Evolutionary conservation across 2,329 filamentous ascomycete genomes (phyloP).

Genomic region (Zopfia rhizophila): DNA sequence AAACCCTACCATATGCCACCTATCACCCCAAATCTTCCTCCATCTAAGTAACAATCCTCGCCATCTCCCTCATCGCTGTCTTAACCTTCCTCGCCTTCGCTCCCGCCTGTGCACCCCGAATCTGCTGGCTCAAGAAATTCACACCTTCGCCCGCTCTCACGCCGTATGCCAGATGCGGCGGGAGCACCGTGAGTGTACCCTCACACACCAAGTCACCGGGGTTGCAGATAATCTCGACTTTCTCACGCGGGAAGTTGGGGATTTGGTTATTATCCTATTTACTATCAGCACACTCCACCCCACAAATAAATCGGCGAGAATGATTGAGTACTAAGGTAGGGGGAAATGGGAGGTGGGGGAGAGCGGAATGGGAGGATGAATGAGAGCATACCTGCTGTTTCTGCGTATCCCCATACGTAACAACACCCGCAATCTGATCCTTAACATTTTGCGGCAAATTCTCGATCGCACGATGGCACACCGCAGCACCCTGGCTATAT

Average conservation of each 20-base stretch:
- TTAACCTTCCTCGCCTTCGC: constrained; percentile 43
- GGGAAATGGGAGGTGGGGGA: too few species aligned
- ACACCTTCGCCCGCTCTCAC: constrained; percentile 38
- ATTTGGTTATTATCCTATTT: constrained; percentile 52
- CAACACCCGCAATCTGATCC: constrained; percentile 52
- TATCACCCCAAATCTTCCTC: too few species aligned
- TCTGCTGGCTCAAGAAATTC: constrained; percentile 38
- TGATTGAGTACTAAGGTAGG: too few species aligned
- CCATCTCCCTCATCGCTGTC: too few species aligned
- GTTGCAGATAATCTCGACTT: constrained; percentile 62
- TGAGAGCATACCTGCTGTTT: constrained; percentile 36
- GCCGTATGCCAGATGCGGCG: constrained; percentile 46
- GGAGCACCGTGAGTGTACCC: constrained; percentile 51
- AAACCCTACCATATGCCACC: too few species aligned
- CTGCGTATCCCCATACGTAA: constrained; percentile 61
- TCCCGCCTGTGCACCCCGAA: constrained; percentile 38
- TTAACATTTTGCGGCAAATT: constrained; percentile 34
- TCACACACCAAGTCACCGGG: constrained; percentile 63
- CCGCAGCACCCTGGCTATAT: constrained; percentile 48
- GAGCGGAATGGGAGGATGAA: background rate
- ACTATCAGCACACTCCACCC: background rate
- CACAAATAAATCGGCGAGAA: too few species aligned
- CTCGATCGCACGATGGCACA: constrained; percentile 46
- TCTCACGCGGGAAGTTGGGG: constrained; percentile 52
- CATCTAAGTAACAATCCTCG: too few species aligned